Base-by-base conservation (phyloP, 441 rosid genomes). In the Syzygium syzygioides region DNA sequence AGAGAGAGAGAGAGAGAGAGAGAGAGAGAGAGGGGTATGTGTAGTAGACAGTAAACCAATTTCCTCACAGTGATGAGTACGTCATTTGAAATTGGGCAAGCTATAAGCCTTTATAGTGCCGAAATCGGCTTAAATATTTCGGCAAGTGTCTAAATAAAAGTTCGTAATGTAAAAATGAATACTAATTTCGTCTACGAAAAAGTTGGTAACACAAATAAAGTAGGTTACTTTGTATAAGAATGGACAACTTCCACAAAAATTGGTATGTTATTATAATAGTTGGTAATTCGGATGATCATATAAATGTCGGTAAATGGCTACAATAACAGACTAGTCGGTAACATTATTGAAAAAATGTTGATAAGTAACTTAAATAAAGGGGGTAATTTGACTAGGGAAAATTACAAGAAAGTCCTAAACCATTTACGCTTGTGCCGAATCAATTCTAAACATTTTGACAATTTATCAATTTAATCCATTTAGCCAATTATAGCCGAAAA, bases 401-500 rank as follows among this genome's bases (percentile, higher is more conserved):
- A 9, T 50, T 9, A 9, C 52, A 50, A 50, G 52, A 50, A 50
- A 50, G 52, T 50, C 52, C 11, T 50, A 50, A 50, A 50, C 13
- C 3, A 10, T 9, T 50, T 25, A 0, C 6, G 0, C 3, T 9
- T 57, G 4, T 59, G 2, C 0, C 3, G 11, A 11, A 25, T 4
- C 0, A 25, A 12, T 57, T 0, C 12, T 25, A 26, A 26, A 11
- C 2, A 0, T 26, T 26, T 25, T 59, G 1, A 26, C 1, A 0
- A 26, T 59, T 57, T 59, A 0, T 25, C 2, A 59, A 59, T 59
- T 25, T 26, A 26, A 2, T 59, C 2, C 0, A 25, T 25, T 0
- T 11, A 0, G 3, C 0, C 3, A 4, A 4, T 25, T 25, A n/a
- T n/a, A n/a, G n/a, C n/a, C n/a, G n/a, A n/a, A n/a, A n/a, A n/a